Base-by-base conservation (phyloP, 306 rosid species). In the Cucurbita moschata region DNA sequence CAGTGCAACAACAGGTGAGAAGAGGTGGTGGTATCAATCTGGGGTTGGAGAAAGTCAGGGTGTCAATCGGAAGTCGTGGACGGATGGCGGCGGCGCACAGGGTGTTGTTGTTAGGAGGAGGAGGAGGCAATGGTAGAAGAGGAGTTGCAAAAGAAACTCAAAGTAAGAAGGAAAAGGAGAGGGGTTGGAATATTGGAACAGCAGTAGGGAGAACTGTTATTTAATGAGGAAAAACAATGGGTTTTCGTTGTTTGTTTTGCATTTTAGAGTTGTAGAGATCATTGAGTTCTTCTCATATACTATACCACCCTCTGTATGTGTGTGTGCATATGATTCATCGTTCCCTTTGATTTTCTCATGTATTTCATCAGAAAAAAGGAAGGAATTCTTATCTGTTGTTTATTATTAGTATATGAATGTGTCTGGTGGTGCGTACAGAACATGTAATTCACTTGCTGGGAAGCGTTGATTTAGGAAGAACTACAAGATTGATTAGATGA, bases 51-150 rank as follows among this genome's bases (percentile, higher is more conserved):
- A 93, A 85, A 81, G 86, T 94, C 16, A 87, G 97, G 81, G 86
- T 91, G 15, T 91, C 99, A 1, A 94, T 94, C 52, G 96, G 98
- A 73, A 89, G 86, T 55, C 81, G 90, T 73, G 98, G 97, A 75
- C 85, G 77, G 85, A 65, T 84, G 80, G 85, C 73, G 79, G 85
- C 73, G 11, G 71, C 51, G 9, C 86, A 86, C 53, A 86, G 93
- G 85, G 91, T 74, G 74, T 79, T 87, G 53, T 76, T 73, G 35
- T 30, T 30, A 30, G 35, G 35, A 3, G 35, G 35, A 2, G 30
- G 30, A 30, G 35, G 35, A 16, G 85, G 87, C 77, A 85, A 69
- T 80, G 89, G 74, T 66, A 86, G 87, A 81, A 81, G 89, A 79
- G 91, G 79, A 47, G 67, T 73, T 46, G 89, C 74, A 40, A 91